Percentiles rank a stretch among this genome's conserved stretches.
Conservation (phyloP, 352 stramenopile species). For the Aphanomyces euteiches region DNA sequence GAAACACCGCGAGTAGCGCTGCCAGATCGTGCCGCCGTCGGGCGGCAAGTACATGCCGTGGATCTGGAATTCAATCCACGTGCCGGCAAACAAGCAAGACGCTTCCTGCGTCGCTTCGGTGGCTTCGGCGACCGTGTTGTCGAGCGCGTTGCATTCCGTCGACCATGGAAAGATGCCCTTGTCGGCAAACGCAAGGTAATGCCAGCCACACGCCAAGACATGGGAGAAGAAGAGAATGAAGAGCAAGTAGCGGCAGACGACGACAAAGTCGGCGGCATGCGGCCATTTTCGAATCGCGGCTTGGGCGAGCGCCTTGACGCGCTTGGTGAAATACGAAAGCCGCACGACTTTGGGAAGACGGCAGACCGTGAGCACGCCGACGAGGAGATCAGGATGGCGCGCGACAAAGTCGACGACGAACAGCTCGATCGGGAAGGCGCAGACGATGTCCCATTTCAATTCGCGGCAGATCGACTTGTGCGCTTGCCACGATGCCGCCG, state of each 20-base stretch:
- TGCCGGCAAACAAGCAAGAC: slow-evolving; percentile 24
- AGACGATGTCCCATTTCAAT: slow-evolving; percentile 29
- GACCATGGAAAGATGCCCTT: slow-evolving; percentile 26
- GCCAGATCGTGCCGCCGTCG: slow-evolving; percentile 26
- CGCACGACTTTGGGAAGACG: slow-evolving; percentile 25
- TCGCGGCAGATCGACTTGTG: slow-evolving; percentile 4
- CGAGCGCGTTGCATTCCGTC: slow-evolving; percentile 17
- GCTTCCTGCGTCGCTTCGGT: slow-evolving; percentile 7
- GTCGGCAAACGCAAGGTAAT: slow-evolving; percentile 29
- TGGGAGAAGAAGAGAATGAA: slow-evolving; percentile 31
- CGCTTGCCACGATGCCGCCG: background rate
- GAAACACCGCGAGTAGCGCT: slow-evolving; percentile 30
- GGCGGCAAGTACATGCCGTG: slow-evolving; percentile 21
- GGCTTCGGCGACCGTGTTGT: background rate
- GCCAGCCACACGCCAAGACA: slow-evolving; percentile 22
- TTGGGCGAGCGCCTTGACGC: slow-evolving; percentile 21
- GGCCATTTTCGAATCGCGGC: slow-evolving; percentile 11
- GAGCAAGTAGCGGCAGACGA: slow-evolving; percentile 26
- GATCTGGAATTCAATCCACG: slow-evolving; percentile 32
- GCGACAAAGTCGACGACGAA: slow-evolving; percentile 3
- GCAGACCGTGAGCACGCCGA: slow-evolving; percentile 17
- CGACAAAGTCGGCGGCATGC: slow-evolving; percentile 16
- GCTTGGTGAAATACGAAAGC: slow-evolving; percentile 21
- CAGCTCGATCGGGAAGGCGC: slow-evolving; percentile 22
- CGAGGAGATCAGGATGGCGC: slow-evolving; percentile 9